These are phyloP conservation scores for Diaporthe vexans DNA, from an alignment of 2,329 filamentous ascomycete genomes.

Conservation along the genomic window DNA sequence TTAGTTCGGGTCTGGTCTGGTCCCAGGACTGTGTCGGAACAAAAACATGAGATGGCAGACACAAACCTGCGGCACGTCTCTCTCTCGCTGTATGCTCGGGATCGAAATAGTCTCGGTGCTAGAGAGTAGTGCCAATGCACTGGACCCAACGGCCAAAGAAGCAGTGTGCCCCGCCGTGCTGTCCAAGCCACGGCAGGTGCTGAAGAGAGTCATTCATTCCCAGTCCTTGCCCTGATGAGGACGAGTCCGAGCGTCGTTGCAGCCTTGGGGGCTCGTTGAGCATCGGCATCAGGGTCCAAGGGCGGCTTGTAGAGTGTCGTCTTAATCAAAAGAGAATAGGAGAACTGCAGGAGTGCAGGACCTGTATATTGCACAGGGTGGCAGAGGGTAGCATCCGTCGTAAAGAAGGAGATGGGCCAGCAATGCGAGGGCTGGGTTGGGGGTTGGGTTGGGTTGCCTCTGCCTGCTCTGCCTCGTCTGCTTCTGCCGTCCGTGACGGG, in stretches of 20 bases:
- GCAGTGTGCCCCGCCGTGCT: conserved; percentile 7
- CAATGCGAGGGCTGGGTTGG: conserved; percentile 16
- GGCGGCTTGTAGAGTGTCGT: background rate
- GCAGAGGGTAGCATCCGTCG: conserved; percentile 18
- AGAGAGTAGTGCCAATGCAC: background rate
- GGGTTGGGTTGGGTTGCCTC: conserved; percentile 23
- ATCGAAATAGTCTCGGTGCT: background rate
- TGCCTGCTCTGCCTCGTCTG: background rate
- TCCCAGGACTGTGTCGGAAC: conserved; percentile 17
- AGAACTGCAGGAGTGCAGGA: background rate
- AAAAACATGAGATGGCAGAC: conserved; percentile 21
- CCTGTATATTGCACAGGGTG: background rate
- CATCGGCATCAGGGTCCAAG: conserved; percentile 6
- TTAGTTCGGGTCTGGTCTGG: conserved; percentile 20
- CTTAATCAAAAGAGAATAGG: background rate
- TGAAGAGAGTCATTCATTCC: conserved; percentile 24
- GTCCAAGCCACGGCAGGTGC: conserved; percentile 19
- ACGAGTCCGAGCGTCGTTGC: conserved; percentile 14
- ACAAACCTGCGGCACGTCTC: too few species aligned
- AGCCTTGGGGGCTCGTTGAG: background rate
- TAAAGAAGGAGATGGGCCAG: conserved; percentile 14
- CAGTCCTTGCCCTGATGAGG: conserved; percentile 25
- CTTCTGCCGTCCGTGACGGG: background rate
- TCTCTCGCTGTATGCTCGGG: background rate
- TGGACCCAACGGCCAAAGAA: conserved; percentile 25